Conservation (phyloP, 2,329 filamentous ascomycete genomes). For the Ascochyta fabae region DNA sequence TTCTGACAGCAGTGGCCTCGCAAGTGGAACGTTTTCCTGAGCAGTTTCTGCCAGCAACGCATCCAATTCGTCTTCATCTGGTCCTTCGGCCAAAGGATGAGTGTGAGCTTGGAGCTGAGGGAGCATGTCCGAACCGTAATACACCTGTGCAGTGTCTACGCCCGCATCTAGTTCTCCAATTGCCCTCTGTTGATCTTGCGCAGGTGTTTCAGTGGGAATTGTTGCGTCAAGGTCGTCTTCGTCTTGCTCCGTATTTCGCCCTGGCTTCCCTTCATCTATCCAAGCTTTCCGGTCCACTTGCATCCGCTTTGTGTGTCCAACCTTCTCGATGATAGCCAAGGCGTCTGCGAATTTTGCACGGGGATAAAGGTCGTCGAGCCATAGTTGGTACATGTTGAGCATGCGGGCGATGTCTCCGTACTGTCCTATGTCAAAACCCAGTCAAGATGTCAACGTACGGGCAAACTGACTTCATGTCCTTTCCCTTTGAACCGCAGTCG, state of each 20-base stretch:
- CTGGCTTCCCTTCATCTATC: conserved; percentile 78
- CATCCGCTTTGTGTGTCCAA: conserved; percentile 83
- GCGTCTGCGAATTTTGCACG: conserved; percentile 94
- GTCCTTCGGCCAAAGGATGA: conserved; percentile 36
- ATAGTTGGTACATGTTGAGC: conserved; percentile 90
- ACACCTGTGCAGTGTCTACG: neutral
- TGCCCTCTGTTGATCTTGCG: conserved; percentile 8
- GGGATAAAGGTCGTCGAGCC: conserved; percentile 95
- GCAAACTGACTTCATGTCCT: conserved; percentile 75
- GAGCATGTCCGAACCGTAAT: neutral
- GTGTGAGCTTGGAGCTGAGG: conserved; percentile 17
- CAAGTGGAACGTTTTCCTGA: conserved; percentile 10
- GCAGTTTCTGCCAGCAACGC: conserved; percentile 60
- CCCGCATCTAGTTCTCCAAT: conserved; percentile 20
- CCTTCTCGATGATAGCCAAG: conserved; percentile 87
- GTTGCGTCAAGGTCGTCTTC: conserved; percentile 27
- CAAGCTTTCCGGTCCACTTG: conserved; percentile 77
- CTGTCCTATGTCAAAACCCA: conserved; percentile 51
- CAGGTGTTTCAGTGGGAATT: neutral
- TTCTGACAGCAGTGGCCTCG: conserved; percentile 18
- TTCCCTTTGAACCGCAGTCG: conserved; percentile 86
- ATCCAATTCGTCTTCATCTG: conserved; percentile 62
- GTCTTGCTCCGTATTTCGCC: conserved; percentile 35
- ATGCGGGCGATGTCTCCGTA: conserved; percentile 84
- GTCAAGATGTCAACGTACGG: neutral